Evolutionary conservation across 108 stramenopile species (phyloP).

Genomic region (Cyclotella cryptica): DNA sequence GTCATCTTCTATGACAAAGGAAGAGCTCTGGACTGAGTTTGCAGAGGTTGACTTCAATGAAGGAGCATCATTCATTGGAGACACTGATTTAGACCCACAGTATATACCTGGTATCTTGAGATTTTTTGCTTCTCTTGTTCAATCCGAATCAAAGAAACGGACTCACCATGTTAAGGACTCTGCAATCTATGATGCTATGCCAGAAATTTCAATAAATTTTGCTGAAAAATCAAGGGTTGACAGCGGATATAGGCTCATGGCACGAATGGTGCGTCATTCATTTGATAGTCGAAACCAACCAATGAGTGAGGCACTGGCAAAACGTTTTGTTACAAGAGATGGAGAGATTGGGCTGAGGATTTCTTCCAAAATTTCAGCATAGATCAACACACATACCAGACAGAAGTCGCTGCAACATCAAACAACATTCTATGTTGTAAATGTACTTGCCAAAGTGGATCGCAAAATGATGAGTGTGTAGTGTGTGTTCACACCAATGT

Average conservation of each 20-base stretch:
- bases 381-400: conserved; percentile 13
- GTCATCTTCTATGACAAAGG: not conserved
- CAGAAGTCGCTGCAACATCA: not conserved
- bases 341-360: conserved; percentile 9
- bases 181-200: not conserved
- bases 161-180: conserved; percentile 11
- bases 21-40: not conserved
- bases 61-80: conserved; percentile 20
- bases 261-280: not conserved
- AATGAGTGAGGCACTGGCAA: not conserved
- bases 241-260: conserved; percentile 1
- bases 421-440: not conserved
- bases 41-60: conserved; percentile 14
- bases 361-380: conserved; percentile 9
- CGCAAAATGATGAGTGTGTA: not conserved
- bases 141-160: not conserved
- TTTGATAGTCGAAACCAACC: conserved; percentile 2
- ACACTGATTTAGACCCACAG: conserved; percentile 7
- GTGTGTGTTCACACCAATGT: not conserved
- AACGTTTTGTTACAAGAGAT: not conserved
- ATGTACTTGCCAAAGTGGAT: not conserved
- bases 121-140: conserved; percentile 10
- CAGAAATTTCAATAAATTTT: conserved; percentile 15
- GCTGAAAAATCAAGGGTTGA: conserved; percentile 8
- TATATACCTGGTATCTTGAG: conserved; percentile 8